Conservation (phyloP, 306 rosid species). For the Phaseolus lunatus region DNA sequence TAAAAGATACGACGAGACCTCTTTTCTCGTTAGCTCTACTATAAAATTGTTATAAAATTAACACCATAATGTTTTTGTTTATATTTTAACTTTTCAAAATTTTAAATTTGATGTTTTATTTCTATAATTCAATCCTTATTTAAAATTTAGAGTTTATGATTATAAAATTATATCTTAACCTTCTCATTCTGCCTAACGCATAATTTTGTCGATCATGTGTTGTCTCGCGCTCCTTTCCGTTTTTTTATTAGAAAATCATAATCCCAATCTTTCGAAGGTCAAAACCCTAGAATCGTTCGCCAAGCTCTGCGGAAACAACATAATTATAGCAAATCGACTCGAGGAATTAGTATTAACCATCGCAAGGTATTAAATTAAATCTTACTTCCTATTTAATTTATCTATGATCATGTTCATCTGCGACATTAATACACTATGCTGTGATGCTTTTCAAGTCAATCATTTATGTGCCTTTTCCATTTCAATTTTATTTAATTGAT, state of each 20-base stretch:
- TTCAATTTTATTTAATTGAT: not conserved
- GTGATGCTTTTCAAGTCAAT: not conserved
- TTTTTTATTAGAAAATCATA: not conserved
- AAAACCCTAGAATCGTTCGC: not conserved
- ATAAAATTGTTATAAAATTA: too few relatives aligned
- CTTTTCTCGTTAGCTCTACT: too few relatives aligned
- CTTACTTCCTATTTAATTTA: conserved; percentile 9
- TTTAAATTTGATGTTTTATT: too few relatives aligned
- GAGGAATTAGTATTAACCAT: conserved; percentile 5
- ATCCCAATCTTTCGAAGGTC: not conserved
- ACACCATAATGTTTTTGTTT: too few relatives aligned
- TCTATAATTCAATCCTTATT: too few relatives aligned
- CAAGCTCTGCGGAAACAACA: not conserved
- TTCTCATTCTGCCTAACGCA: too few relatives aligned
- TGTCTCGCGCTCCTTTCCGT: not conserved
- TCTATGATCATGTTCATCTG: not conserved
- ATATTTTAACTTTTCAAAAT: too few relatives aligned
- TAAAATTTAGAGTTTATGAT: too few relatives aligned
- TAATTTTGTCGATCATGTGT: not conserved
- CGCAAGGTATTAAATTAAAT: not conserved
- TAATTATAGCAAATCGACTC: conserved; percentile 5
- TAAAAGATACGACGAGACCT: too few relatives aligned
- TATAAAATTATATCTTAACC: too few relatives aligned
- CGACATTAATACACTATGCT: not conserved
- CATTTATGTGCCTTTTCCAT: not conserved